phyloP scores from a whole-genome alignment of 345 rosid genomes.

The Pistacia integerrima region DNA sequence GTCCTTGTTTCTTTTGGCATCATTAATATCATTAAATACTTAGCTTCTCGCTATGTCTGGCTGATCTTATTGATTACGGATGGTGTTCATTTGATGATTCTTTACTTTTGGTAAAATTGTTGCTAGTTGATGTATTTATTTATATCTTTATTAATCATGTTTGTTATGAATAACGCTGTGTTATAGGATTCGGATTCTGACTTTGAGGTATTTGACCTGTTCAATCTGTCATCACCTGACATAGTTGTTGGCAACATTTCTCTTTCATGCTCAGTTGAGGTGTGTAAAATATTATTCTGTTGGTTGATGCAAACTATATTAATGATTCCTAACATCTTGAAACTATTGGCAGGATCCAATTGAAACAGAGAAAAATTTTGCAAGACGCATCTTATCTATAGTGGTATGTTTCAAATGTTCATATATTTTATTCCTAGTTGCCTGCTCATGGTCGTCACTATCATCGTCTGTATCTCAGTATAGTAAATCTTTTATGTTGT shows the following conservation, averaged over 20 bases:
- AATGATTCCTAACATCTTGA: constrained; percentile 22
- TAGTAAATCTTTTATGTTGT: background rate
- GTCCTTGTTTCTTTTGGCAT: background rate
- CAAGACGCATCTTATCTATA: constrained; percentile 78
- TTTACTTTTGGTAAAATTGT: background rate
- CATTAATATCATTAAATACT: background rate
- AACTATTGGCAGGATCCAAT: constrained; percentile 68
- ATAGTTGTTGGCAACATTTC: constrained; percentile 62
- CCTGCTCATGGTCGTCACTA: background rate
- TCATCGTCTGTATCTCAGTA: background rate
- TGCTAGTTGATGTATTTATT: background rate
- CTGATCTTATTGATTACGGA: background rate
- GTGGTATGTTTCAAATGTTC: constrained; percentile 54
- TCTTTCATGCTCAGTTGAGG: constrained; percentile 89
- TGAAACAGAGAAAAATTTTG: constrained; percentile 87
- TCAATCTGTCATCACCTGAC: constrained; percentile 65
- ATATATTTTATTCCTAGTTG: constrained; percentile 6
- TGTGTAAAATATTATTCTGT: constrained; percentile 26
- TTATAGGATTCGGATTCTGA: constrained; percentile 66
- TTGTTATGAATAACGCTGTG: background rate
- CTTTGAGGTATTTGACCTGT: constrained; percentile 51
- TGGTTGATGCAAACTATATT: constrained; percentile 1
- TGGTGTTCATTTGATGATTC: constrained; percentile 3
- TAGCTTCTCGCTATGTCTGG: background rate
- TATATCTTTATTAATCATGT: background rate